Evolutionary conservation across 257 asterid genomes (phyloP).

Genomic region (Petunia axillaris): DNA sequence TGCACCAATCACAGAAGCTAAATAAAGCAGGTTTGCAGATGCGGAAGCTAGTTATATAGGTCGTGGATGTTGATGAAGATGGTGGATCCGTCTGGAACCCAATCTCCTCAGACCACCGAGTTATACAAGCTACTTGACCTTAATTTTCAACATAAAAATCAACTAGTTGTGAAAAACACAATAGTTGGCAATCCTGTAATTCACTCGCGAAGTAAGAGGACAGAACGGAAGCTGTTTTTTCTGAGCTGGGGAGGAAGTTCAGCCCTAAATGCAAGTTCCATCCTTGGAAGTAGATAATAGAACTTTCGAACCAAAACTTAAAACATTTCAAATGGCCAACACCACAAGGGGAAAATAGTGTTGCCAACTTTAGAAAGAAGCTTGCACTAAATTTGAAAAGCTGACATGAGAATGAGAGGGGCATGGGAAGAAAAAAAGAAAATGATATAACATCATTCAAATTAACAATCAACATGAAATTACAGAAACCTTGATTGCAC

Average conservation of each 20-base stretch:
- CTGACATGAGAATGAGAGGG: conserved; percentile 20
- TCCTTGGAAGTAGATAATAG: not conserved
- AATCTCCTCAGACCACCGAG: not conserved
- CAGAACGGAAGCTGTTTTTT: not conserved
- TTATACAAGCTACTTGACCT: conserved; percentile 11
- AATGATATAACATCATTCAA: not conserved
- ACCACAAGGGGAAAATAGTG: not conserved
- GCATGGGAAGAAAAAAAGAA: not conserved
- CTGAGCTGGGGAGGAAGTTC: not conserved
- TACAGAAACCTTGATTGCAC: conserved; percentile 2
- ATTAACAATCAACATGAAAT: not conserved
- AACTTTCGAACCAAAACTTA: not conserved
- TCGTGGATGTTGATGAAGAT: conserved; percentile 14
- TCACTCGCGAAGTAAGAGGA: not conserved
- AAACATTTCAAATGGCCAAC: not conserved
- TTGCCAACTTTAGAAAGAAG: not conserved
- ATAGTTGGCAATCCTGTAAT: not conserved
- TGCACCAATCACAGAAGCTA: not conserved
- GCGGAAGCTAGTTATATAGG: not conserved
- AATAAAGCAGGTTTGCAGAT: conserved; percentile 16
- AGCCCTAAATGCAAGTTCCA: not conserved
- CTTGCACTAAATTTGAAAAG: not conserved
- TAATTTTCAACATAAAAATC: not conserved
- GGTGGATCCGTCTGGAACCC: not conserved
- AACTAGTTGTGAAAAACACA: conserved; percentile 8